Evolutionary conservation across 2,329 filamentous ascomycete species (phyloP).

Genomic region (Calonectria leucothoes): DNA sequence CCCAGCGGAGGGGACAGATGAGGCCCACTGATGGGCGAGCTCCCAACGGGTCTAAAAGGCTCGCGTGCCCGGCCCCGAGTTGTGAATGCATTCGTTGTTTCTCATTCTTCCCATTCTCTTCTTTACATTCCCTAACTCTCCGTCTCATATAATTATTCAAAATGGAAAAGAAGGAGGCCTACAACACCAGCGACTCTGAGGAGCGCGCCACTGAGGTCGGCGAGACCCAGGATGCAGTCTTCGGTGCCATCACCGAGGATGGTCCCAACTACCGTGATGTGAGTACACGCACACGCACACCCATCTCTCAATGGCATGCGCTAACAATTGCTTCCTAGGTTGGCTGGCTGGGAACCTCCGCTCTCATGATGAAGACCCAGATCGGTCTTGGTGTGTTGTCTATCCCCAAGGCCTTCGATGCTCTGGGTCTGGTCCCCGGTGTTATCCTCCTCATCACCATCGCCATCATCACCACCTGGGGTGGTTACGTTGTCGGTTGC

Average conservation of each 20-base stretch:
- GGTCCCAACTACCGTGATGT: constrained; percentile 11
- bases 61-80: not conserved
- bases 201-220: not conserved
- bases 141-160: not conserved
- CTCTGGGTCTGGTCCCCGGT: constrained; percentile 1
- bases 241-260: constrained; percentile 7
- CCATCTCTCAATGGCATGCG: not conserved
- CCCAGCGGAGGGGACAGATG: not conserved
- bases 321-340: not conserved
- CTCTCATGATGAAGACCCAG: constrained; percentile 3
- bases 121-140: not conserved
- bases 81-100: not conserved
- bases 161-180: not conserved
- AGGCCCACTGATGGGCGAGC: constrained; percentile 3
- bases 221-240: constrained; percentile 5
- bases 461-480: not conserved
- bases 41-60: not conserved
- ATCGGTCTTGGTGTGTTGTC: constrained; percentile 2
- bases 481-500: constrained; percentile 1
- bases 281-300: not conserved
- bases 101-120: not conserved
- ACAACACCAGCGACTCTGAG: constrained; percentile 3
- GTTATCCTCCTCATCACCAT: constrained; percentile 1
- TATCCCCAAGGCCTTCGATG: not conserved
- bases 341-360: not conserved